These are phyloP conservation scores for Chloranthus sessilifolius DNA, from an alignment of 164 flowering plant genomes.

Conservation along the genomic window DNA sequence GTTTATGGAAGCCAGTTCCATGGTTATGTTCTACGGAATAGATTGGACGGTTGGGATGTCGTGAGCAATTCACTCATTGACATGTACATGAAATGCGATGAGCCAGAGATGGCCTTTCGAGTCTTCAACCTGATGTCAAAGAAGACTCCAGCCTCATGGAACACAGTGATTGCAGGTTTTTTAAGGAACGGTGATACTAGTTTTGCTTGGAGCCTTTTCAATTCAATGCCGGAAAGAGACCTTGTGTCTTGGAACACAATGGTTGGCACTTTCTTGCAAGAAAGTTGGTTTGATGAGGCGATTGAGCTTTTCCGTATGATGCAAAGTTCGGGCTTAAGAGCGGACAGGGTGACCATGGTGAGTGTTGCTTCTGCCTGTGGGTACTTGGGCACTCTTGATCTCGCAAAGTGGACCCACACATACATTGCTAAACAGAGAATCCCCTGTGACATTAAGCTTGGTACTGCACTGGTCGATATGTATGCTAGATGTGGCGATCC, in stretches of 20 bases:
- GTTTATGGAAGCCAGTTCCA: slow-evolving; percentile 37
- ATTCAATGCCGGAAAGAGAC: slow-evolving; percentile 35
- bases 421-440: slow-evolving; percentile 31
- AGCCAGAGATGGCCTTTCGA: slow-evolving; percentile 29
- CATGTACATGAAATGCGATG: slow-evolving; percentile 57
- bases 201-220: slow-evolving; percentile 34
- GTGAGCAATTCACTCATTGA: slow-evolving; percentile 44
- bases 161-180: slow-evolving; percentile 43
- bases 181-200: slow-evolving; percentile 32
- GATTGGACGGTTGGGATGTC: slow-evolving; percentile 36
- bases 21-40: slow-evolving; percentile 37
- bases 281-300: slow-evolving; percentile 42
- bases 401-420: slow-evolving; percentile 39
- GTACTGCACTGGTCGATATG: slow-evolving; percentile 56
- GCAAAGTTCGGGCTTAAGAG: slow-evolving; percentile 40
- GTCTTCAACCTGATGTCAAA: slow-evolving; percentile 45
- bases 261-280: slow-evolving; percentile 38
- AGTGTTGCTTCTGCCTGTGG: slow-evolving; percentile 55
- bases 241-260: slow-evolving; percentile 56
- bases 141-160: slow-evolving; percentile 57
- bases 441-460: slow-evolving; percentile 31
- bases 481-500: slow-evolving; percentile 55
- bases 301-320: slow-evolving; percentile 38
- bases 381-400: slow-evolving; percentile 42
- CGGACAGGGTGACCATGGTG: slow-evolving; percentile 55